Conservation (phyloP, 768 basidiomycete species). For the Plicaturopsis crispa region DNA sequence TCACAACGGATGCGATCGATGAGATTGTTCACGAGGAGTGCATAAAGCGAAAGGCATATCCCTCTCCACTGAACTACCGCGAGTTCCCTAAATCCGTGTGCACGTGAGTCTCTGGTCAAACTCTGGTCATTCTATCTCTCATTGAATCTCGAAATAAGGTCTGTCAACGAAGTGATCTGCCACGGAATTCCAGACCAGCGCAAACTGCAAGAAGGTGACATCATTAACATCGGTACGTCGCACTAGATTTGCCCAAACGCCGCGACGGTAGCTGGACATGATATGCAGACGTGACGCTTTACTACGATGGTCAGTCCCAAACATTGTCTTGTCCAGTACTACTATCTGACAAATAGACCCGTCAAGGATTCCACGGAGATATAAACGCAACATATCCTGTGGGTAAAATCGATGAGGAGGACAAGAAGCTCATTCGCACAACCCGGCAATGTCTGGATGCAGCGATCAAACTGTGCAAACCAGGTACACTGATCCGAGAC, state of each 20-base stretch:
- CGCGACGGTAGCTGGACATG: conserved; percentile 14
- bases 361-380: conserved; percentile 84
- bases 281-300: conserved; percentile 73
- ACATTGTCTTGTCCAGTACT: conserved; percentile 1
- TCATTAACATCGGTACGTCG: conserved; percentile 80
- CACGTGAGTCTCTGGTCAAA: conserved; percentile 64
- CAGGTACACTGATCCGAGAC: conserved; percentile 85
- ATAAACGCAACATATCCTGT: conserved; percentile 92
- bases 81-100: conserved; percentile 94
- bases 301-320: conserved; percentile 53
- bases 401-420: conserved; percentile 77
- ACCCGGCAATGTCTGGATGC: conserved; percentile 81
- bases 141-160: conserved; percentile 31
- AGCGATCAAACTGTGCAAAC: conserved; percentile 89
- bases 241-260: conserved; percentile 3
- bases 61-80: conserved; percentile 88
- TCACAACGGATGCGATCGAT: conserved; percentile 95
- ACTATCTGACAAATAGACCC: not conserved
- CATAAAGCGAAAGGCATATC: conserved; percentile 88
- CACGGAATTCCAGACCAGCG: conserved; percentile 93
- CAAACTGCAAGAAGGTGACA: conserved; percentile 85
- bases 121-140: too few species aligned
- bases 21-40: conserved; percentile 87
- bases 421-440: conserved; percentile 72
- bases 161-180: conserved; percentile 93